Evolutionary conservation across 2,329 filamentous ascomycete species (phyloP).

Genomic region (Alternaria ethzedia): DNA sequence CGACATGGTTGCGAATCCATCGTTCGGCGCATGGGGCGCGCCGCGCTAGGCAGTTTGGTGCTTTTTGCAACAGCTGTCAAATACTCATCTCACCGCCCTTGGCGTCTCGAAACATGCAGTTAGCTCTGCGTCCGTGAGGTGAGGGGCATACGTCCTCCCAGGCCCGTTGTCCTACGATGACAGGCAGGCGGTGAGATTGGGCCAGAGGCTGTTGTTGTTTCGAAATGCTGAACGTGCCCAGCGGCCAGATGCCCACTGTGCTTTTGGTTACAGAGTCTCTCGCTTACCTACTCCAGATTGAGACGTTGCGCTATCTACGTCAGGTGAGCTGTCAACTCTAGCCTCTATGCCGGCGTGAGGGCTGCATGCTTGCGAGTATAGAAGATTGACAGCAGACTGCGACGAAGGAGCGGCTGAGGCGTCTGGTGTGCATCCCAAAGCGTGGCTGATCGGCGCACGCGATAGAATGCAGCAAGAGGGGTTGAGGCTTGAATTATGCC

Average conservation of each 20-base stretch:
- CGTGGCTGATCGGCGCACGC: conserved; percentile 16
- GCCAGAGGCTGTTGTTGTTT: neutral
- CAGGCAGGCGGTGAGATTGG: conserved; percentile 9
- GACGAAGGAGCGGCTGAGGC: conserved; percentile 10
- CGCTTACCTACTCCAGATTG: neutral
- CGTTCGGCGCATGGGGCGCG: conserved; percentile 20
- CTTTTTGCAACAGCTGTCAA: conserved; percentile 16
- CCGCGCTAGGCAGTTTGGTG: conserved; percentile 14
- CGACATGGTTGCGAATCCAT: conserved; percentile 18
- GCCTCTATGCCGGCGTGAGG: neutral
- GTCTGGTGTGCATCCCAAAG: conserved; percentile 7
- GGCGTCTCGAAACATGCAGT: conserved; percentile 4
- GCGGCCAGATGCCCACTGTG: neutral
- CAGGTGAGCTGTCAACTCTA: neutral
- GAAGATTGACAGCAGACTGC: neutral
- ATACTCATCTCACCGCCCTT: conserved; percentile 3
- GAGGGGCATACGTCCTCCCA: conserved; percentile 5
- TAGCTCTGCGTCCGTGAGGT: conserved; percentile 1
- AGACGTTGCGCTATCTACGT: neutral
- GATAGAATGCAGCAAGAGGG: conserved; percentile 13
- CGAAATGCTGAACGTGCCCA: neutral
- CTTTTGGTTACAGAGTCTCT: conserved; percentile 1
- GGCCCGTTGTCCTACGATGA: neutral
- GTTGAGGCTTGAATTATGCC: conserved; percentile 3
- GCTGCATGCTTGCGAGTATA: conserved; percentile 1